Base-by-base conservation (phyloP, 2,329 filamentous ascomycete species). In the Calonectria fujianensis region DNA sequence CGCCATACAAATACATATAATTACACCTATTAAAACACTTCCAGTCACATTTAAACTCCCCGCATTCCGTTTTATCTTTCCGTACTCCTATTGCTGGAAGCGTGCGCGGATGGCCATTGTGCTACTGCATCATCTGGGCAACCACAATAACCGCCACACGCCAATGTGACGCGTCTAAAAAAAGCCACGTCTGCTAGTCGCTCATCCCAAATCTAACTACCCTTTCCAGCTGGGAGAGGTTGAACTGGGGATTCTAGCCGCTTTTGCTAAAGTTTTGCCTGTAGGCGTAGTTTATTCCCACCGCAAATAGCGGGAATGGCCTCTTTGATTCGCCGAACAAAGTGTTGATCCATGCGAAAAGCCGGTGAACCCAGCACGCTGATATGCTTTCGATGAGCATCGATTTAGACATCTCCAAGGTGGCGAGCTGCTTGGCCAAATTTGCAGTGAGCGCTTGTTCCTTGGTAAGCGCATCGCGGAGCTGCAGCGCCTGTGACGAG, bases 271-370 rank as follows among this genome's bases (percentile, higher is more conserved):
- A 61, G 8, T 29, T n/a, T 8, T 24, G 32, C 13, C n/a, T 39
- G 57, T 39, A 61, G 35, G 57, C 57, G 5, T 39, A 61, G 3
- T 35, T 27, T 27, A 61, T n/a, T 3, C 57, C 57, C 18, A 61
- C 57, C 2, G 32, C 35, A 18, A 39, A 61, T 1, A 27, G 57
- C 1, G 57, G 24, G 18, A 39, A 61, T 7, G 57, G 57, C 35
- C 32, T 39, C 35, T 39, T 61, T n/a, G 37, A 11, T 39, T 61
- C 32, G n/a, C 35, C 35, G n/a, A 61, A 39, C 37, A 61, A 27
- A 16, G 11, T 61, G 35, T 39, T 61, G 32, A 61, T 20, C 57
- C 57, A 61, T 39, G 57, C n/a, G n/a, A 61, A 39, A 24, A 61
- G 20, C 5, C 57, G 32, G 18, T 61, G 57, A 3, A 35, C 10